Base-by-base conservation (phyloP, 169 alveolate genomes). In the Cardiosporidium cionae region DNA sequence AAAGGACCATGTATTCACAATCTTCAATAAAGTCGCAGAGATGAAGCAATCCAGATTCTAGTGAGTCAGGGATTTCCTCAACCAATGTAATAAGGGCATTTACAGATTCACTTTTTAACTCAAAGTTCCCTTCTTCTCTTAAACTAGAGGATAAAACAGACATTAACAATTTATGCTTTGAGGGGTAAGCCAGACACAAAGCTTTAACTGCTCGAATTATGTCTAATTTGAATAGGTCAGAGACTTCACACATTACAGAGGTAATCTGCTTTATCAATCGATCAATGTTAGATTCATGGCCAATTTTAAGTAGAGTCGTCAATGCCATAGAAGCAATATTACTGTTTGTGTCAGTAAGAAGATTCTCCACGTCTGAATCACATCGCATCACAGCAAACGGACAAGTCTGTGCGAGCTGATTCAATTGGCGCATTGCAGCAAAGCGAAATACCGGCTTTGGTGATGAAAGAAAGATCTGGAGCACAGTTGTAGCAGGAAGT, bases 11-110 rank as follows among this genome's bases (percentile, higher is more conserved):
- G 84, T 91, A 94, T 74, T 94, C 98, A 73, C 99, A 97, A 83
- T 97, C 99, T 85, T 95, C 99, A 32, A 96, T 96, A 78, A 94
- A 93, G 84, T 97, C 99, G 70, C 99, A 97, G 34, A 91, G 87
- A 78, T 91, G 92, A 16, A 92, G 86, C 27, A 95, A 80, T 23
- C 97, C 92, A 37, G 89, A 71, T 31, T 92, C 95, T 72, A 75
- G 85, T 76, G 74, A 83, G 27, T 68, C 74, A 1, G 84, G 83
- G 58, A 84, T 81, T 72, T 74, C 81, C 6, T 83, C 84, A 53
- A 94, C 85, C 65, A 96, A 89, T 76, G 90, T 83, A 69, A 96
- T 90, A 23, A 96, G 74, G 0, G 98, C 93, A 52, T 97, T 97
- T 22, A 95, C 94, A 66, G 94, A 89, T 62, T 86, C 93, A 69